These are phyloP conservation scores for Fraxinus pennsylvanica DNA, from an alignment of 257 asterid genomes.

Conservation along the genomic window DNA sequence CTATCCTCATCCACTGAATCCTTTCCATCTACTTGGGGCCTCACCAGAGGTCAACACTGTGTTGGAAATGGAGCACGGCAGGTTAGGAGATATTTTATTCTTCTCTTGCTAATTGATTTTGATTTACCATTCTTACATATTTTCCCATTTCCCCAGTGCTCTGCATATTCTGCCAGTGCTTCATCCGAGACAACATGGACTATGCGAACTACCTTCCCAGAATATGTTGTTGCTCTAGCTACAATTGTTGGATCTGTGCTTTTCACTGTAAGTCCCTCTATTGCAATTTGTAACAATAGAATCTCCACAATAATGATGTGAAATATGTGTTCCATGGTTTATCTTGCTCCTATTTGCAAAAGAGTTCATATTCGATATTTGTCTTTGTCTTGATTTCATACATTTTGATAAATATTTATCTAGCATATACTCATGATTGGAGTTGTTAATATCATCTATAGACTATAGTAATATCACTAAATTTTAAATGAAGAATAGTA, in stretches of 20 bases:
- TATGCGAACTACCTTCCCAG: conserved; percentile 92
- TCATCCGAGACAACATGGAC: conserved; percentile 95
- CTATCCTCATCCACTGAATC: conserved; percentile 70
- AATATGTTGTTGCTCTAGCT: conserved; percentile 94
- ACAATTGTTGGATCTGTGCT: conserved; percentile 95
- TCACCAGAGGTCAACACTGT: conserved; percentile 66
- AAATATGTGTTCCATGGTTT: not conserved
- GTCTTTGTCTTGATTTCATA: conserved; percentile 13
- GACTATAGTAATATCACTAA: not conserved
- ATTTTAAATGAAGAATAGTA: conserved; percentile 12
- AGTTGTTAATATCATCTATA: not conserved
- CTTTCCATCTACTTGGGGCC: conserved; percentile 65
- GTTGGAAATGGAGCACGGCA: conserved; percentile 67
- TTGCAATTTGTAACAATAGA: conserved; percentile 14
- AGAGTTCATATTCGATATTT: conserved; percentile 4
- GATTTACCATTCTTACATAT: conserved; percentile 20
- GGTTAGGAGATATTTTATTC: conserved; percentile 39
- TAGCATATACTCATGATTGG: not conserved
- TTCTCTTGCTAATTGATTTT: conserved; percentile 24
- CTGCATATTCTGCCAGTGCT: conserved; percentile 73
- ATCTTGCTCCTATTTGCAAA: conserved; percentile 2
- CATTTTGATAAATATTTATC: conserved; percentile 9
- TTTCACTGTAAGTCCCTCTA: conserved; percentile 63
- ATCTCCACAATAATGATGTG: not conserved
- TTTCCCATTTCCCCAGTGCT: conserved; percentile 56